Conservation (phyloP, 768 basidiomycete species). For the Astraeus odoratus region DNA sequence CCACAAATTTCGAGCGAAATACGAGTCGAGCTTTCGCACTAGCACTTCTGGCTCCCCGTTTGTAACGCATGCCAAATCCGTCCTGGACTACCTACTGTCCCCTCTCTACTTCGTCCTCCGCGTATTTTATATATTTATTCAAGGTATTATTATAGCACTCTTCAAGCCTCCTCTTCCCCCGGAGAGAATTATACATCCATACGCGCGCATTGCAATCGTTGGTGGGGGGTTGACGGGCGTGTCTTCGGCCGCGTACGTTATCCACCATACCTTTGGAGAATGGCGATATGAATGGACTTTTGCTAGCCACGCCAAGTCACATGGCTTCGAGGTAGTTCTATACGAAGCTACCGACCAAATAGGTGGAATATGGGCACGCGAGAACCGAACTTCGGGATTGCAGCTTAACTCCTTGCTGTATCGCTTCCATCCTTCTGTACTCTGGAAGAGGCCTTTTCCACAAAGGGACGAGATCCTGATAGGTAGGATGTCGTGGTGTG, state of each 20-base stretch:
- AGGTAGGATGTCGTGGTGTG: conserved; percentile 24
- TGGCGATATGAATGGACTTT: too few species aligned
- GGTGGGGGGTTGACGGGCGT: conserved; percentile 47
- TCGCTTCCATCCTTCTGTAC: conserved; percentile 40
- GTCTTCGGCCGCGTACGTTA: conserved; percentile 40
- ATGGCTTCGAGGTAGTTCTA: conserved; percentile 47
- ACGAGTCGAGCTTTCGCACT: neutral
- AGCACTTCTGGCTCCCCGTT: neutral
- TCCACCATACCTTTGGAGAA: too few species aligned
- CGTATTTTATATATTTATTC: conserved; percentile 28
- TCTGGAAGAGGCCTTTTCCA: conserved; percentile 42
- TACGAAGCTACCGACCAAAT: conserved; percentile 32
- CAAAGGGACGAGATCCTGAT: conserved; percentile 42
- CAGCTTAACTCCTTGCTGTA: conserved; percentile 47
- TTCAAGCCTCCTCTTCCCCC: conserved; percentile 32
- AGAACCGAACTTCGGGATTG: conserved; percentile 44
- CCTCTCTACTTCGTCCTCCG: conserved; percentile 12
- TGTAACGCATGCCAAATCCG: neutral
- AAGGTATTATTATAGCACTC: conserved; percentile 30
- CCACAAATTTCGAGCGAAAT: neutral
- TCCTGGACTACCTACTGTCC: neutral
- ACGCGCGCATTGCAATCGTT: conserved; percentile 42
- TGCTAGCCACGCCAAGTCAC: conserved; percentile 36
- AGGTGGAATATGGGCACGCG: conserved; percentile 47
- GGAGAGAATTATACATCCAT: conserved; percentile 23